Evolutionary conservation across 2,329 filamentous ascomycete genomes (phyloP).

Genomic region (Claviceps paspali): DNA sequence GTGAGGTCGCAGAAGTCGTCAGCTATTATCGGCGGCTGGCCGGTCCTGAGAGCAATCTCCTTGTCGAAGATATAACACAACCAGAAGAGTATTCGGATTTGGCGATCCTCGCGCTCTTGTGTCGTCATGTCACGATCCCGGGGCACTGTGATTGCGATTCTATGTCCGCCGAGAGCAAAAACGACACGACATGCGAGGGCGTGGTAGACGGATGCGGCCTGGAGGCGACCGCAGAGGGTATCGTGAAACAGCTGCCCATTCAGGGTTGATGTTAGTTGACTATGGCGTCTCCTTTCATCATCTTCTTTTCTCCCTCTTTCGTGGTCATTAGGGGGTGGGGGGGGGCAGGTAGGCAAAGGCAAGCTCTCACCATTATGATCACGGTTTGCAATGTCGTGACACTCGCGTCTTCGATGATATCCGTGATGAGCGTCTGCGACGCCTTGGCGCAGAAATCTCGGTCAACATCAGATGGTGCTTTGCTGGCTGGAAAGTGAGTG

Average conservation of each 20-base stretch:
- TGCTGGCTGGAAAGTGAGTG: conserved; percentile 9
- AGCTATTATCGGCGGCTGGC: conserved; percentile 33
- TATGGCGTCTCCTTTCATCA: too few relatives aligned
- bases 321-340: too few relatives aligned
- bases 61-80: conserved; percentile 39
- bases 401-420: conserved; percentile 26
- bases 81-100: conserved; percentile 35
- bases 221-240: conserved; percentile 29
- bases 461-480: conserved; percentile 16
- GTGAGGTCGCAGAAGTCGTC: conserved; percentile 38
- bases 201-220: conserved; percentile 27
- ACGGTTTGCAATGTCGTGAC: conserved; percentile 29
- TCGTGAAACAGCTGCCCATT: conserved; percentile 25
- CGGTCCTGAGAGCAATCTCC: conserved; percentile 36
- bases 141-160: conserved; percentile 7
- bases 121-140: conserved; percentile 7
- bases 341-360: too few relatives aligned
- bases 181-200: conserved; percentile 30
- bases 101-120: conserved; percentile 15
- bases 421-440: conserved; percentile 25
- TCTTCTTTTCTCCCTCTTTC: neutral
- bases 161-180: conserved; percentile 33
- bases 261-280: too few relatives aligned
- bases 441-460: conserved; percentile 24
- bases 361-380: conserved; percentile 34